Evolutionary conservation across 2,329 filamentous ascomycete species (phyloP), one percentile per base, ranked within the genome.

Genomic region (Coniochaeta sp.): DNA sequence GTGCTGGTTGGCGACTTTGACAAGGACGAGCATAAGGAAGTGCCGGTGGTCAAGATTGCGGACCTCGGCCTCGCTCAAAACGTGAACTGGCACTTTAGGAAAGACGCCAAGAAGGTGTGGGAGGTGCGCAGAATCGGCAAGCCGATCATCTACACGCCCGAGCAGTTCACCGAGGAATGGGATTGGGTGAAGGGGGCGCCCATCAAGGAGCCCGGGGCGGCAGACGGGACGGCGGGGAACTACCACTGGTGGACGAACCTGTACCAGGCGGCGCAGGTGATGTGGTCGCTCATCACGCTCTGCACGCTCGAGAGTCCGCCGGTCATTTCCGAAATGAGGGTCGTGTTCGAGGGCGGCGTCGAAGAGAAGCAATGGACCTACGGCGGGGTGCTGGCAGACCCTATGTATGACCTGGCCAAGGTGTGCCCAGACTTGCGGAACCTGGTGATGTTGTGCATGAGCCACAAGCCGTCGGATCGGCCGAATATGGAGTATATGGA

Each of bases 401-500:
- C 38, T 5, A 6, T 2, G 2, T 12, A 22, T 19, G 42, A 47
- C 19, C 3, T 19, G 14, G 19, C 19, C 17, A 4, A 59, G 26
- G 19, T 59, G 3, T 59, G 60, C 38, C 14, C 10, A 10, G 42
- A 59, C 4, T 44, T 63, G 17, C 42, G 58, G 1, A 24, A 59
- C 34, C 60, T 62, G 19, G 28, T 63, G 7, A 50, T 28, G 10
- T 22, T 42, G 5, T 62, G 60, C 50, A 58, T 63, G 42, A 56
- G 38, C 36, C 44, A 59, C n/a, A 40, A 36, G 38, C 57, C 63
- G 22, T 57, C 55, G 55, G 59, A 63, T 16, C 61, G 63, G 40
- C 65, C 69, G 34, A 66, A 65, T 64, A 69, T 67, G 58, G 16
- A 24, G 30, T 10, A 52, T 1, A 22, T 61, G 1, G 50, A 63